Base-by-base conservation (phyloP, 371 early-diverging fungal genomes). In the Chytridium lagenaria region DNA sequence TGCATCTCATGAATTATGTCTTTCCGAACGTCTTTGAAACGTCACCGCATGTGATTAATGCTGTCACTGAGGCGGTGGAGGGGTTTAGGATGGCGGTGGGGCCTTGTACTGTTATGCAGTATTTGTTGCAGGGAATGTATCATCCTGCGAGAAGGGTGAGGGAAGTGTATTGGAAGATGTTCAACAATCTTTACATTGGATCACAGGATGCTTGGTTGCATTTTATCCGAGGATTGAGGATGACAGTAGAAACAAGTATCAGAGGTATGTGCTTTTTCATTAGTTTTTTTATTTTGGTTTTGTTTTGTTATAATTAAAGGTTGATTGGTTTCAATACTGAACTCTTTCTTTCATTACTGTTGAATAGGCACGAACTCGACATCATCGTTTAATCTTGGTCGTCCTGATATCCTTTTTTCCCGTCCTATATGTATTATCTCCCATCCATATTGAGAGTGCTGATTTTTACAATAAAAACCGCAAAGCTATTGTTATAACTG, bases 11-110 rank as follows among this genome's bases (percentile, higher is more conserved):
- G 98, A 99, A 44, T 82, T 91, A 88, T 74, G 92, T 98, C 34
- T 44, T 97, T 96, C 98, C 98, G 55, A 99, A 99, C 80, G 94
- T 99, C 69, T 97, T 99, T 78, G 99, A 99, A 76, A 80, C 81
- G n/a, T 84, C 82, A 72, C 97, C 98, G 59, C 98, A 98, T 83
- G 95, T 98, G 2, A 97, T 97, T 77, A 94, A 93, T 74, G 96
- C 98, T 15, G 98, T 98, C 7, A 91, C 95, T 85, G 98, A 97
- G 70, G 95, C 98, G 31, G 91, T 99, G 51, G 99, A 99, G 74
- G 98, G 95, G 34, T 82, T 95, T 49, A 89, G 97, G 5, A 90
- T 97, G 12, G 92, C 95, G 0, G 76, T 99, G 22, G 98, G 98
- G 0, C 93, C 97, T 1, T 87, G 89, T 1, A 87, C 90, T 5